Evolutionary conservation across 495 filamentous ascomycete genomes (phyloP).

Genomic region (Cudoniella acicularis): DNA sequence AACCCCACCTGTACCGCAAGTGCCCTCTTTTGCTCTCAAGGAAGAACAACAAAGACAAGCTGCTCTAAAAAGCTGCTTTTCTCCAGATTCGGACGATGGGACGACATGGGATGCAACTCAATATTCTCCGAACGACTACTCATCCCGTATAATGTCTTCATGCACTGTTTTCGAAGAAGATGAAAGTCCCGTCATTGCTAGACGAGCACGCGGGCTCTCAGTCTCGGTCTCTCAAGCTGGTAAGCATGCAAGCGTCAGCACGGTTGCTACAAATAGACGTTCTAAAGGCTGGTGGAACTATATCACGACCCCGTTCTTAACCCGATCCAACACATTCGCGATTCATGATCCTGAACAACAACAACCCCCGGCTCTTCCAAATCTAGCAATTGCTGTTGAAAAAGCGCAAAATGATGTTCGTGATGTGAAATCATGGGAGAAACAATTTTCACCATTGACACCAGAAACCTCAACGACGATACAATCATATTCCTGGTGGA

Average conservation of each 20-base stretch:
- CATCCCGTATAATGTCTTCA: slow-evolving; percentile 21
- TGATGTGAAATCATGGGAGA: slow-evolving; percentile 32
- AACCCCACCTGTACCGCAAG: slow-evolving; percentile 22
- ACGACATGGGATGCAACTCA: slow-evolving; percentile 15
- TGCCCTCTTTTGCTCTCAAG: slow-evolving; percentile 18
- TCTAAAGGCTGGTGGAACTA: slow-evolving; percentile 83
- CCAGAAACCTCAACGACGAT: slow-evolving; percentile 23
- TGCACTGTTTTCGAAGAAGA: slow-evolving; percentile 60
- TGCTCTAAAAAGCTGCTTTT: slow-evolving; percentile 25
- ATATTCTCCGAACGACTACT: slow-evolving; percentile 22
- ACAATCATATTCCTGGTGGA: slow-evolving; percentile 22
- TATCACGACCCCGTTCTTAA: slow-evolving; percentile 71
- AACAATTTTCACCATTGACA: slow-evolving; percentile 35
- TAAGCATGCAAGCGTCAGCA: slow-evolving; percentile 26
- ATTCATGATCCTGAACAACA: slow-evolving; percentile 28
- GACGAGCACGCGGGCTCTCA: slow-evolving; percentile 25
- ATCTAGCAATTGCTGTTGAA: slow-evolving; percentile 28
- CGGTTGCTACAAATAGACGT: slow-evolving; percentile 48
- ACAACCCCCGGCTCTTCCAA: slow-evolving; percentile 32
- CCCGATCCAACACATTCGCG: slow-evolving; percentile 36
- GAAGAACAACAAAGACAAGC: slow-evolving; percentile 22
- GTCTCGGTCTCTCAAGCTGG: slow-evolving; percentile 11
- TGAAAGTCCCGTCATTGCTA: slow-evolving; percentile 29
- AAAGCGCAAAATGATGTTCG: slow-evolving; percentile 23
- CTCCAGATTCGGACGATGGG: slow-evolving; percentile 25